Evolutionary conservation across 768 basidiomycete species (phyloP).

Genomic region (Lactarius sanguifluus): DNA sequence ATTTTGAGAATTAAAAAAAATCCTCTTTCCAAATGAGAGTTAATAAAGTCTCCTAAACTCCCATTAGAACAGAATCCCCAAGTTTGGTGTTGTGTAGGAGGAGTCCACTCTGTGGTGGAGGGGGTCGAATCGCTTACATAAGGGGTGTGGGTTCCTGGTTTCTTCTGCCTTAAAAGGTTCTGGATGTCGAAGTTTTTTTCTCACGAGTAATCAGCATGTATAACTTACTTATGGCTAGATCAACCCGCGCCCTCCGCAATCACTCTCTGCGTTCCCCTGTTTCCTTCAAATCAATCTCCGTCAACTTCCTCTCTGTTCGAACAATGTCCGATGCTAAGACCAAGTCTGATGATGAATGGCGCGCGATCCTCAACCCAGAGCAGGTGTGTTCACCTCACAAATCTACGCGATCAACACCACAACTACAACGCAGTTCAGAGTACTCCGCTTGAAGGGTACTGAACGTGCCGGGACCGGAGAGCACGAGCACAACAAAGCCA

Average conservation of each 20-base stretch:
- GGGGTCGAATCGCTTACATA: no score
- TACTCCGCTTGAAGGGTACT: slow-evolving; percentile 86
- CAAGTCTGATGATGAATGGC: slow-evolving; percentile 81
- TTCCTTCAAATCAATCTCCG: background rate
- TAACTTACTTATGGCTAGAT: background rate
- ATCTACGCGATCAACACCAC: background rate
- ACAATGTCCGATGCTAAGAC: slow-evolving; percentile 33
- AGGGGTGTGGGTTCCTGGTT: no score
- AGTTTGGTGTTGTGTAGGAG: no score
- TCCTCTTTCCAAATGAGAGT: no score
- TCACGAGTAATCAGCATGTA: no score
- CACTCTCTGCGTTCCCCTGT: background rate
- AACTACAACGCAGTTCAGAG: slow-evolving; percentile 59
- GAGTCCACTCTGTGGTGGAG: no score
- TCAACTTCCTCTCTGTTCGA: slow-evolving; percentile 6
- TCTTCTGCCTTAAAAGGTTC: no score
- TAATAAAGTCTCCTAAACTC: no score
- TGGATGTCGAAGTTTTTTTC: no score
- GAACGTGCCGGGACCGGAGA: slow-evolving; percentile 76
- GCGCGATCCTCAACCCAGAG: slow-evolving; percentile 72
- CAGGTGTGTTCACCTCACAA: slow-evolving; percentile 54
- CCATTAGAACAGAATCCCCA: no score
- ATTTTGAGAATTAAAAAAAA: no score
- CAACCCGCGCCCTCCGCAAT: slow-evolving; percentile 4
- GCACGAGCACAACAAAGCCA: slow-evolving; percentile 65